A percentile compares a stretch with the other conserved stretches of the same genome.
These are phyloP conservation scores for Limonomyces culmigenus DNA, from an alignment of 1,284 basidiomycete genomes.

Conservation along the genomic window DNA sequence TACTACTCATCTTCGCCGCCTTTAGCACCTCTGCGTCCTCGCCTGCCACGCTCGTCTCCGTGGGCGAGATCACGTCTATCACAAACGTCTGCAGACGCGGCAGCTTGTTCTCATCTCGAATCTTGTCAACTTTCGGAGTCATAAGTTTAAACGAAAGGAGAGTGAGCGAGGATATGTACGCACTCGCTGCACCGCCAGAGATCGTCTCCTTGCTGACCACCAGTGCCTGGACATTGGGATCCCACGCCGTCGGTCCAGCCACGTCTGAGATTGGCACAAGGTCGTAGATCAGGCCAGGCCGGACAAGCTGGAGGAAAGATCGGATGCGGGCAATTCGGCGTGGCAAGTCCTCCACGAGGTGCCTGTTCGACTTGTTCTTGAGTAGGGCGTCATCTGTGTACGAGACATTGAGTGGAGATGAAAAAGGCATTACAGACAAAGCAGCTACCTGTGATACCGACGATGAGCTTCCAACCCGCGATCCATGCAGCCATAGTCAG, in stretches of 20 bases:
- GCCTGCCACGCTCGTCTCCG: constrained; percentile 32
- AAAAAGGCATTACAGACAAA: constrained; percentile 4
- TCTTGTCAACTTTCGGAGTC: constrained; percentile 35
- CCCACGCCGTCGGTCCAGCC: constrained; percentile 76
- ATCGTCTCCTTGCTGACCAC: constrained; percentile 81
- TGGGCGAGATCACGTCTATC: constrained; percentile 76
- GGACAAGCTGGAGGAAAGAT: constrained; percentile 52
- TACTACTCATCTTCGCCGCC: constrained; percentile 79
- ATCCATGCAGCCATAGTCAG: constrained; percentile 85
- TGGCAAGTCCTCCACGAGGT: constrained; percentile 52
- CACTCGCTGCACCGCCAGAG: constrained; percentile 56
- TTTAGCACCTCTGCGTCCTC: constrained; percentile 53
- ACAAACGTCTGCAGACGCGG: constrained; percentile 52
- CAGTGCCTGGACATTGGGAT: constrained; percentile 71
- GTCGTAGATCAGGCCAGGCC: constrained; percentile 42
- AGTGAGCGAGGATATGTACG: constrained; percentile 2
- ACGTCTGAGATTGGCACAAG: constrained; percentile 67
- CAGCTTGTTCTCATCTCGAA: constrained; percentile 35
- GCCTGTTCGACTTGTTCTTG: constrained; percentile 52
- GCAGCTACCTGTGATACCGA: constrained; percentile 72
- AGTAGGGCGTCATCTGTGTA: constrained; percentile 56
- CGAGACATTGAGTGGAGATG: constrained; percentile 4
- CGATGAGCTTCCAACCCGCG: constrained; percentile 63
- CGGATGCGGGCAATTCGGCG: constrained; percentile 37
- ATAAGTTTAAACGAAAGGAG: too few species aligned